Conservation (phyloP, 352 stramenopile species). For the Globisporangium alternatum region DNA sequence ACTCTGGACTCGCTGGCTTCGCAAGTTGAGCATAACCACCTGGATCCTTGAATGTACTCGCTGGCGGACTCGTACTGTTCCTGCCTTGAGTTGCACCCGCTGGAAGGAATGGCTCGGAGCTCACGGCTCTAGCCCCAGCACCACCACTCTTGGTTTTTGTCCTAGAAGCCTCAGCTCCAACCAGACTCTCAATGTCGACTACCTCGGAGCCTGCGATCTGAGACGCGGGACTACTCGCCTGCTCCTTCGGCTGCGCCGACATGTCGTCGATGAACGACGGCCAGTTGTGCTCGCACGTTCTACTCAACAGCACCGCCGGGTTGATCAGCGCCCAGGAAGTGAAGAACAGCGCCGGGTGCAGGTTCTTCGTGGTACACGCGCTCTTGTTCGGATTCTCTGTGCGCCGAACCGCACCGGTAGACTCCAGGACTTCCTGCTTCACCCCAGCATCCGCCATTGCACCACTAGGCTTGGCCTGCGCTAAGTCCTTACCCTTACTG, state of each 20-base stretch:
- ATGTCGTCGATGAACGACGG: conserved; percentile 66
- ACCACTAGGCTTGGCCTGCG: not conserved
- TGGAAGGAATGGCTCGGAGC: not conserved
- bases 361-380: conserved; percentile 50
- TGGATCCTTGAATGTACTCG: not conserved
- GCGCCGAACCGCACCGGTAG: too few species aligned
- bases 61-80: not conserved
- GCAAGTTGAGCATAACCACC: not conserved
- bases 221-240: conserved; percentile 17
- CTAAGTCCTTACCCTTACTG: not conserved
- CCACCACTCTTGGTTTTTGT: not conserved
- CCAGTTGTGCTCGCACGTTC: conserved; percentile 85
- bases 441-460: not conserved
- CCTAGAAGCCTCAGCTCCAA: not conserved
- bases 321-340: conserved; percentile 80
- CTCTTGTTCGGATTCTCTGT: conserved; percentile 3
- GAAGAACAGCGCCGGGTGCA: conserved; percentile 84
- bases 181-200: not conserved
- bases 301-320: conserved; percentile 50
- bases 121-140: not conserved
- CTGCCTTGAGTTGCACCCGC: not conserved
- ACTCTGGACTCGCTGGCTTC: not conserved
- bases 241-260: conserved; percentile 17
- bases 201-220: not conserved
- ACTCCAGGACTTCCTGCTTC: not conserved